Percentiles rank a stretch among this genome's conserved stretches.
phyloP scores from a whole-genome alignment of 371 early-diverging fungal genomes.

The Mucor saturninus region DNA sequence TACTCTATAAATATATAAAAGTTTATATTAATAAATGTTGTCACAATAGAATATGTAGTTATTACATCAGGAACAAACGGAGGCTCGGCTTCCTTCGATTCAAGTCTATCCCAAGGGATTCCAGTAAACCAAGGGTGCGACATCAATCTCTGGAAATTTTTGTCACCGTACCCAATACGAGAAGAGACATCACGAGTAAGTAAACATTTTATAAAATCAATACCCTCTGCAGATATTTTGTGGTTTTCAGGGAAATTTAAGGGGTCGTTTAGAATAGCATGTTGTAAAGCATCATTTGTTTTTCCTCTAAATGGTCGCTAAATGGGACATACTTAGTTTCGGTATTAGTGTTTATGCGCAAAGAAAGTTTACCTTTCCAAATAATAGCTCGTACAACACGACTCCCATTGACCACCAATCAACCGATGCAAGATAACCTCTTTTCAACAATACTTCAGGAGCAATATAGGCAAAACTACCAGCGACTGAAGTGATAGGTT shows the following conservation, averaged over 20 bases:
- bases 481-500: constrained; percentile 68
- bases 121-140: constrained; percentile 66
- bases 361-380: constrained; percentile 20
- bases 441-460: constrained; percentile 78
- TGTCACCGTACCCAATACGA: constrained; percentile 61
- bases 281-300: constrained; percentile 73
- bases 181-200: constrained; percentile 60
- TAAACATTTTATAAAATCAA: constrained; percentile 60
- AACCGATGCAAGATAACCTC: constrained; percentile 72
- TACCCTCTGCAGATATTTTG: constrained; percentile 56
- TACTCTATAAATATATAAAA: constrained; percentile 39
- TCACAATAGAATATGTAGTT: constrained; percentile 10
- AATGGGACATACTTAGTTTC: neutral
- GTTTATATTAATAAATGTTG: neutral
- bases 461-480: constrained; percentile 84
- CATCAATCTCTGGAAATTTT: constrained; percentile 58
- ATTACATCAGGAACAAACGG: constrained; percentile 75
- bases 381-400: constrained; percentile 66
- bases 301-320: constrained; percentile 85
- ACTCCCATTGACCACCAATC: constrained; percentile 96
- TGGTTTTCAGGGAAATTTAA: constrained; percentile 62
- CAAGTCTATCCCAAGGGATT: constrained; percentile 62
- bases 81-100: constrained; percentile 58
- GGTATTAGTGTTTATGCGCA: neutral
- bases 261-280: constrained; percentile 64